These are phyloP conservation scores for Bisporella sp. DNA, from an alignment of 2,329 filamentous ascomycete species.

Conservation along the genomic window DNA sequence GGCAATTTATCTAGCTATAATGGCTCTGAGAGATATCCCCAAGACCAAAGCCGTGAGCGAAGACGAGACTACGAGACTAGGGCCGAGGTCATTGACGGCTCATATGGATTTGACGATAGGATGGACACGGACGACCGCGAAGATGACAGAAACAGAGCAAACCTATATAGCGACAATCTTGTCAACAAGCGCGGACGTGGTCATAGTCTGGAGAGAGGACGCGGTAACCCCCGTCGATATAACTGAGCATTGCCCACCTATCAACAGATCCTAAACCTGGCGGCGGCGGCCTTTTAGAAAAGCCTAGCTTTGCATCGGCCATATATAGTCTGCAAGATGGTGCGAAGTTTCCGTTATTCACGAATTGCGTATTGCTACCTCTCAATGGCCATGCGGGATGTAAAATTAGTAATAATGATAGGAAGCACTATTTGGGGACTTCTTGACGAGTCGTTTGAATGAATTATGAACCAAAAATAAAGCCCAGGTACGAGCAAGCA, in stretches of 20 bases:
- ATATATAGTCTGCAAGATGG: too few relatives aligned
- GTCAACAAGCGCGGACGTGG: constrained; percentile 18
- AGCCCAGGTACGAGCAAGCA: too few relatives aligned
- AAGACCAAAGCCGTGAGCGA: constrained; percentile 17
- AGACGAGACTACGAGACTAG: constrained; percentile 16
- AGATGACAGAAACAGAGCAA: constrained; percentile 10
- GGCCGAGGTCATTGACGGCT: constrained; percentile 27
- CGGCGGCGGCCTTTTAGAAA: too few relatives aligned
- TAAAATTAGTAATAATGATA: too few relatives aligned
- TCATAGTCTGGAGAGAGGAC: constrained; percentile 13
- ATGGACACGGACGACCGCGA: constrained; percentile 27
- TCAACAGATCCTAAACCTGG: too few relatives aligned
- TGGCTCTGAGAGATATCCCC: constrained; percentile 18
- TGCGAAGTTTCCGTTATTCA: too few relatives aligned
- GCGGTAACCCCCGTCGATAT: constrained; percentile 8
- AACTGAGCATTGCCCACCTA: neutral
- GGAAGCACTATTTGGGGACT: too few relatives aligned
- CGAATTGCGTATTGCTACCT: too few relatives aligned
- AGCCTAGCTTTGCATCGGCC: too few relatives aligned
- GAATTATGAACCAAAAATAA: too few relatives aligned
- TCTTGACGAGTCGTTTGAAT: too few relatives aligned
- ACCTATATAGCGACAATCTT: constrained; percentile 27
- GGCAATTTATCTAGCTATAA: constrained; percentile 14
- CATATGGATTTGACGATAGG: constrained; percentile 28
- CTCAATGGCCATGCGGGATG: too few relatives aligned